Conservation (phyloP, 352 stramenopile genomes). For the Phytophthora europaea region DNA sequence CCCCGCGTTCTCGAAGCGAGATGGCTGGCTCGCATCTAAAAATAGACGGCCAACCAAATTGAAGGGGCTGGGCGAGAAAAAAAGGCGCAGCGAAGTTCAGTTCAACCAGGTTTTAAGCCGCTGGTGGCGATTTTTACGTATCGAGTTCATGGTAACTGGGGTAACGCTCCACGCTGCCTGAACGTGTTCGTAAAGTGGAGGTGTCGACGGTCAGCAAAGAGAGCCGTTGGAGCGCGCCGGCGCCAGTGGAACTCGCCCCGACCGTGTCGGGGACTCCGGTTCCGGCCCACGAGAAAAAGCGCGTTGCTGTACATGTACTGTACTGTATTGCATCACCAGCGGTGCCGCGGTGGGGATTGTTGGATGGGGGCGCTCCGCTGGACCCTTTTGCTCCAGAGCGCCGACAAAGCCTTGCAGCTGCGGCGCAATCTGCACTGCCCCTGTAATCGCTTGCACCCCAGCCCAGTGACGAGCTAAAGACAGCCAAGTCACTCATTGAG, state of each 20-base stretch:
- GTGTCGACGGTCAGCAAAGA: slow-evolving; percentile 25
- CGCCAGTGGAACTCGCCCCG: background rate
- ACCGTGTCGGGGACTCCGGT: background rate
- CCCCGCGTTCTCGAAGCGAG: slow-evolving; percentile 42
- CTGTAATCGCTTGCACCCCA: background rate
- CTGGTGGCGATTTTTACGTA: background rate
- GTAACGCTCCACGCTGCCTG: slow-evolving; percentile 12
- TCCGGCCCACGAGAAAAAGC: slow-evolving; percentile 28
- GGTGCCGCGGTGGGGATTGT: slow-evolving; percentile 7
- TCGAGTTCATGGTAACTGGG: background rate
- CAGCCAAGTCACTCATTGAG: background rate
- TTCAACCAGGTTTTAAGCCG: slow-evolving; percentile 16
- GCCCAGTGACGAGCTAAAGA: background rate
- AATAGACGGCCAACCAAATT: slow-evolving; percentile 35
- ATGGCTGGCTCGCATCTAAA: slow-evolving; percentile 35
- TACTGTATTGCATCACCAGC: background rate
- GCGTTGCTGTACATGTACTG: too few relatives aligned
- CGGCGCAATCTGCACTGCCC: background rate
- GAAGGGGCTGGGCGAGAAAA: slow-evolving; percentile 6
- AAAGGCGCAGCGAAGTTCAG: slow-evolving; percentile 2
- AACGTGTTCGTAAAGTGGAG: slow-evolving; percentile 11
- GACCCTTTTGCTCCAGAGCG: slow-evolving; percentile 3
- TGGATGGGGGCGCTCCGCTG: slow-evolving; percentile 1
- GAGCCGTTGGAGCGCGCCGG: slow-evolving; percentile 16
- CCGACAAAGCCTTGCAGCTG: slow-evolving; percentile 26